Conservation (phyloP, 345 rosid genomes). For the Rubroshorea leprosula region DNA sequence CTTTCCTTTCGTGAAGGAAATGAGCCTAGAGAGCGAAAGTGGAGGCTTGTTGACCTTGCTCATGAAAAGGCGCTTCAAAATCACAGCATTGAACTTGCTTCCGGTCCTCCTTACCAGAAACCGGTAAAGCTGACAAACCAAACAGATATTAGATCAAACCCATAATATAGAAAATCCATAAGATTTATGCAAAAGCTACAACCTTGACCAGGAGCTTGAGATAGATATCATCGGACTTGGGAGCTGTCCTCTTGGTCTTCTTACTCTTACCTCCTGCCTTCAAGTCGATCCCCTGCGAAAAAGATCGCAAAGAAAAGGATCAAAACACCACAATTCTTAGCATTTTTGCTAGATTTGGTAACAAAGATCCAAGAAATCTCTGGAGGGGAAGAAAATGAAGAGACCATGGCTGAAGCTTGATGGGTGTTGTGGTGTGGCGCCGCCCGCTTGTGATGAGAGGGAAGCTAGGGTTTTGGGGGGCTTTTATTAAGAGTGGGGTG, state of each 20-base stretch:
- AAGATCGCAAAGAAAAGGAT: background rate
- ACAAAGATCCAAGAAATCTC: background rate
- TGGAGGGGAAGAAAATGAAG: background rate
- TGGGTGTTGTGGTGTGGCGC: no score
- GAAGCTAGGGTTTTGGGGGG: slow-evolving; percentile 36
- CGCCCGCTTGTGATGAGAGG: slow-evolving; percentile 7
- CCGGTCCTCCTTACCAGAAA: slow-evolving; percentile 58
- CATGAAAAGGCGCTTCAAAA: slow-evolving; percentile 63
- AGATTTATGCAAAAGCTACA: background rate
- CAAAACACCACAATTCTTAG: no score
- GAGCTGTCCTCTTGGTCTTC: slow-evolving; percentile 72
- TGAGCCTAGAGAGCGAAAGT: slow-evolving; percentile 49
- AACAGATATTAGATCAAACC: background rate
- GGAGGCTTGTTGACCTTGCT: slow-evolving; percentile 59
- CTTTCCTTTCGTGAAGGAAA: slow-evolving; percentile 41
- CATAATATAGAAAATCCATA: background rate
- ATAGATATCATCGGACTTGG: slow-evolving; percentile 82
- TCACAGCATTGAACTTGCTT: slow-evolving; percentile 61
- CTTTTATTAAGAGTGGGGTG: slow-evolving; percentile 7
- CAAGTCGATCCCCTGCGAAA: slow-evolving; percentile 78
- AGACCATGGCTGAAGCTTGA: slow-evolving; percentile 32
- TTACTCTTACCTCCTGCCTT: slow-evolving; percentile 87
- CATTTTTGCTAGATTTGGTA: no score
- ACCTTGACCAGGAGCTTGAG: slow-evolving; percentile 65
- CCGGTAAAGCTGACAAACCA: slow-evolving; percentile 34